These are phyloP conservation scores for Calonectria pauciramosa DNA, from an alignment of 2,329 filamentous ascomycete genomes.

Conservation along the genomic window DNA sequence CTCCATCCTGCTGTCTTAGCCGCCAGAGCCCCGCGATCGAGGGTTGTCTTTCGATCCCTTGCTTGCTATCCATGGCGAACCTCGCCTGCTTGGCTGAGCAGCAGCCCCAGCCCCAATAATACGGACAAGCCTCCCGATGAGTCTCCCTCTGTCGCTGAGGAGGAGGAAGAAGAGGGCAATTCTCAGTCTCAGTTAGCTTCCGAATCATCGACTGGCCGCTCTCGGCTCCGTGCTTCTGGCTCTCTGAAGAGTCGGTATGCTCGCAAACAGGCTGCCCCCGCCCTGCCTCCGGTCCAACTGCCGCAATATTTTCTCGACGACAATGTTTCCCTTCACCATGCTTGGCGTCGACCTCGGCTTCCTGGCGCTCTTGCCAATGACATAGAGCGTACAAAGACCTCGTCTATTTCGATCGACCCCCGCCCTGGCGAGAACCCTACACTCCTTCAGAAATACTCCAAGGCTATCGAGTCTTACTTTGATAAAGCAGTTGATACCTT, in stretches of 20 bases:
- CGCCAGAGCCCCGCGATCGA: constrained; percentile 41
- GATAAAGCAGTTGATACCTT: constrained; percentile 44
- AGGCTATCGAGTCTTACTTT: constrained; percentile 50
- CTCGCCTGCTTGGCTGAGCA: constrained; percentile 35
- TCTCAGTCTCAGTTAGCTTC: constrained; percentile 45
- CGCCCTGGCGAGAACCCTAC: constrained; percentile 39
- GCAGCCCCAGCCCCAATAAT: constrained; percentile 33
- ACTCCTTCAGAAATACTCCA: constrained; percentile 40
- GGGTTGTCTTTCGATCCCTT: constrained; percentile 38
- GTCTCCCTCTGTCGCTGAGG: constrained; percentile 40
- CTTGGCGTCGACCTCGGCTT: constrained; percentile 45
- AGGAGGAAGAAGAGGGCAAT: constrained; percentile 36
- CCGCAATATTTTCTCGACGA: constrained; percentile 69
- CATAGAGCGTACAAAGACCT: constrained; percentile 48
- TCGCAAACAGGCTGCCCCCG: constrained; percentile 52
- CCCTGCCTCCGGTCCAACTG: constrained; percentile 66
- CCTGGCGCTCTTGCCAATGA: constrained; percentile 51
- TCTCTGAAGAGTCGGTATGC: constrained; percentile 49
- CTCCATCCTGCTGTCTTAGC: constrained; percentile 44
- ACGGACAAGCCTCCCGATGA: constrained; percentile 48
- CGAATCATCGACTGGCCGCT: constrained; percentile 46
- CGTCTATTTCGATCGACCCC: constrained; percentile 46
- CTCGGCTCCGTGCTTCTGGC: constrained; percentile 41
- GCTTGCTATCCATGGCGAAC: constrained; percentile 29
- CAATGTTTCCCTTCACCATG: constrained; percentile 58